Conservation (phyloP, 2,329 filamentous ascomycete genomes). For the Sphaerulina musiva region DNA sequence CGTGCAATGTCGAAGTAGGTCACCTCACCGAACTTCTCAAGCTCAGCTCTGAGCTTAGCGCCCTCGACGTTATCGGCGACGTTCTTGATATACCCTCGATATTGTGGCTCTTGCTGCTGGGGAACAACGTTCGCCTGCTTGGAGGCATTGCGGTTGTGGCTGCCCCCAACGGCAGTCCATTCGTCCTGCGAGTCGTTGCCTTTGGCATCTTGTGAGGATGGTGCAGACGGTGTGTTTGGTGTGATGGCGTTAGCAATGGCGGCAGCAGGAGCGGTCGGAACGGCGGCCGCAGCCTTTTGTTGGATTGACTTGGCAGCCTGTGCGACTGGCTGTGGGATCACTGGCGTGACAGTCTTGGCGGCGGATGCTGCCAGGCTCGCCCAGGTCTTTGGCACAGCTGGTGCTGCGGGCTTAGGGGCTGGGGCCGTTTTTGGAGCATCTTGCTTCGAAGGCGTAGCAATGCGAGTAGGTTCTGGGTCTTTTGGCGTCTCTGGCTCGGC, state of each 20-base stretch:
- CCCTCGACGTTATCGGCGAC: conserved; percentile 82
- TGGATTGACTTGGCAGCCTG: conserved; percentile 21
- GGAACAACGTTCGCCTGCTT: conserved; percentile 55
- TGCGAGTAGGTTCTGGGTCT: conserved; percentile 51
- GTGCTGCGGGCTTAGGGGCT: conserved; percentile 47
- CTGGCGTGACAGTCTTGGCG: conserved; percentile 32
- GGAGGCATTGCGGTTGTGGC: conserved; percentile 77
- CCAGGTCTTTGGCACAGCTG: conserved; percentile 60
- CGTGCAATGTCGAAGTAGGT: conserved; percentile 59
- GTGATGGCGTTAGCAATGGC: conserved; percentile 20
- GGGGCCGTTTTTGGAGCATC: conserved; percentile 47
- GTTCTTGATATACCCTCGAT: conserved; percentile 88
- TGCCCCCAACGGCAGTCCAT: conserved; percentile 79
- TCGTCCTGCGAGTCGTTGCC: conserved; percentile 55
- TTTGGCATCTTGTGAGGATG: conserved; percentile 35
- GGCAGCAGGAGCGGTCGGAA: conserved; percentile 25
- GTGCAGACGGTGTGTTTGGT: conserved; percentile 26
- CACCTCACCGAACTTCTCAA: conserved; percentile 63
- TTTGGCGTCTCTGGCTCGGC: conserved; percentile 55
- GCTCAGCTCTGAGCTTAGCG: conserved; percentile 61
- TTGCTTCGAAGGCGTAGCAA: conserved; percentile 34
- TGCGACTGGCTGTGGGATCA: conserved; percentile 32
- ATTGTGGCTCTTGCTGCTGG: conserved; percentile 63
- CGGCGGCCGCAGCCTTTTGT: conserved; percentile 24
- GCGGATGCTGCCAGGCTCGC: conserved; percentile 59